phyloP scores from a whole-genome alignment of 768 basidiomycete species.

The Scleroderma bovista region DNA sequence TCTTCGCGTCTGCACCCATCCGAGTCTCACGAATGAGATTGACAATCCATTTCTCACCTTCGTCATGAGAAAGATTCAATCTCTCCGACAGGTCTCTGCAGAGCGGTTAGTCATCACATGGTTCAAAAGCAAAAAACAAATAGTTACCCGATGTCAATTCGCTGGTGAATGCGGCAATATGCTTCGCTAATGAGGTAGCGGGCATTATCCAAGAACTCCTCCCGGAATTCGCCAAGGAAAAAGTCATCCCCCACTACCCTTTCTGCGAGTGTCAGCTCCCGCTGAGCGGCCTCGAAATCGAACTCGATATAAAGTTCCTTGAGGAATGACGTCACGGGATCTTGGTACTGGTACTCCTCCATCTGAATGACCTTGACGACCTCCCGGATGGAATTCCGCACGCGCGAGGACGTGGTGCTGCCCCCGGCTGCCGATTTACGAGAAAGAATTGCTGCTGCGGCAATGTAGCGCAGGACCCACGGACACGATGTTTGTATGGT shows the following conservation, averaged over 20 bases:
- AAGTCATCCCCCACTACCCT: slow-evolving; percentile 87
- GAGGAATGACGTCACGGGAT: slow-evolving; percentile 90
- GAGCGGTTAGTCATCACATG: background rate
- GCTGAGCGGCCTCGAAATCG: slow-evolving; percentile 93
- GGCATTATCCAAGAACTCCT: slow-evolving; percentile 95
- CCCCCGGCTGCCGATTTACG: slow-evolving; percentile 60
- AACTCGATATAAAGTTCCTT: slow-evolving; percentile 94
- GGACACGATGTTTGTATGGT: slow-evolving; percentile 95
- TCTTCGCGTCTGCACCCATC: slow-evolving; percentile 96
- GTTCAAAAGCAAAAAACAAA: background rate
- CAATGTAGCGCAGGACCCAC: slow-evolving; percentile 92
- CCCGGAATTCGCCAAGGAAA: slow-evolving; percentile 85
- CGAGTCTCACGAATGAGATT: slow-evolving; percentile 97
- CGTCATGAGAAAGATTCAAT: slow-evolving; percentile 87
- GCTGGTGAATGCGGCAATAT: slow-evolving; percentile 95
- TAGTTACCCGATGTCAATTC: slow-evolving; percentile 77
- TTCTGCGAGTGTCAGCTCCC: slow-evolving; percentile 71
- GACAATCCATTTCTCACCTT: slow-evolving; percentile 99
- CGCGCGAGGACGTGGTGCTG: slow-evolving; percentile 55
- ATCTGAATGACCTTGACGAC: slow-evolving; percentile 91
- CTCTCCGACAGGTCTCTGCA: slow-evolving; percentile 85
- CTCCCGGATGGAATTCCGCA: slow-evolving; percentile 84
- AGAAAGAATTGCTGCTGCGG: slow-evolving; percentile 88
- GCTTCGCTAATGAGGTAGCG: slow-evolving; percentile 95
- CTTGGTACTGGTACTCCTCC: slow-evolving; percentile 94